These are phyloP conservation scores for Exophiala sideris DNA, from an alignment of 2,329 filamentous ascomycete species.

Conservation along the genomic window DNA sequence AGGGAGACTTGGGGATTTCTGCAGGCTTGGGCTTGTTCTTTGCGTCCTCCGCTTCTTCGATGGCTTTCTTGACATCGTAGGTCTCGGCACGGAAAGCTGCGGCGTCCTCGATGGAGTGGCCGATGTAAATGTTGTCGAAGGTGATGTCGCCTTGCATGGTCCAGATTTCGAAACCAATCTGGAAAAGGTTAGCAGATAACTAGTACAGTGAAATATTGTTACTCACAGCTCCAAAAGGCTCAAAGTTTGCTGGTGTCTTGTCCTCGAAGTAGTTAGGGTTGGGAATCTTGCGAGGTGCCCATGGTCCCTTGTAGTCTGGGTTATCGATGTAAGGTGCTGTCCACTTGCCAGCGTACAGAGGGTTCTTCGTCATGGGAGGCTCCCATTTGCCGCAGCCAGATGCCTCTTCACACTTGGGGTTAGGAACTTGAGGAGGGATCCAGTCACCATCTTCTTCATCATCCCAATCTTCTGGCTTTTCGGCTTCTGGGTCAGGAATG, in stretches of 20 bases:
- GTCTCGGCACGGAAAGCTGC: conserved; percentile 84
- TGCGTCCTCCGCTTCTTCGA: conserved; percentile 74
- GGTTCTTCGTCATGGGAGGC: conserved; percentile 89
- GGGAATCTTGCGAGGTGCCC: conserved; percentile 91
- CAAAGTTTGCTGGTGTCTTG: conserved; percentile 93
- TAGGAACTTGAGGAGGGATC: conserved; percentile 82
- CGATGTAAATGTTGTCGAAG: conserved; percentile 99
- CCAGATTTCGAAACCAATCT: conserved; percentile 99
- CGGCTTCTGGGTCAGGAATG: conserved; percentile 85
- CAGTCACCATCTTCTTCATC: conserved; percentile 99
- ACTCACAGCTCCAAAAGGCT: conserved; percentile 95
- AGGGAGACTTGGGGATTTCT: conserved; percentile 64
- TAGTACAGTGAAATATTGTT: neutral
- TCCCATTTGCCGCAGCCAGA: conserved; percentile 94
- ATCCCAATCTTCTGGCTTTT: conserved; percentile 99
- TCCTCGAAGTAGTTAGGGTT: conserved; percentile 97
- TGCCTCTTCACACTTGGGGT: conserved; percentile 91
- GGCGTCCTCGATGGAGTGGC: conserved; percentile 91
- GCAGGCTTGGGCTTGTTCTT: conserved; percentile 74
- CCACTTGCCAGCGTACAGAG: conserved; percentile 99
- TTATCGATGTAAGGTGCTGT: conserved; percentile 89
- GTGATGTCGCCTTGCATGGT: conserved; percentile 99
- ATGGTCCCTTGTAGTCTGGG: conserved; percentile 94
- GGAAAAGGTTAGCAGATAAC: conserved; percentile 10
- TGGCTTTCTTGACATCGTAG: conserved; percentile 80